A percentile compares a stretch with the other conserved stretches of the same genome.
These are phyloP conservation scores for Schizosaccharomyces japonicus DNA, from an alignment of 805 yeast species.

Conservation along the genomic window DNA sequence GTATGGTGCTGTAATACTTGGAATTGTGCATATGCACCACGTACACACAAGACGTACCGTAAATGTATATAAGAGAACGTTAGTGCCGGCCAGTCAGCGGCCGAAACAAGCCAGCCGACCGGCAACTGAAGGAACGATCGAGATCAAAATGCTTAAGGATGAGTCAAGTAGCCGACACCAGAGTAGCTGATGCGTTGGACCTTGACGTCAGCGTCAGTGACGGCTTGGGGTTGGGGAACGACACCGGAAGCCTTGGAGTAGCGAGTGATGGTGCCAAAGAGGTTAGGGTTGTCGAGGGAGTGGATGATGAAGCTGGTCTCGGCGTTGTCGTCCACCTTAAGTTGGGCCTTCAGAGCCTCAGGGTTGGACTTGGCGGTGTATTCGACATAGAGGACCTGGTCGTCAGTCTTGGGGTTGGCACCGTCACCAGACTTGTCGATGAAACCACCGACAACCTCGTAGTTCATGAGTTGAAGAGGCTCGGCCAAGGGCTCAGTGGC, in stretches of 20 bases:
- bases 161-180: not conserved
- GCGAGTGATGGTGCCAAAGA: not conserved
- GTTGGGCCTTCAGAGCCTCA: not conserved
- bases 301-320: not conserved
- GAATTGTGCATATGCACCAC: too few species aligned
- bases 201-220: not conserved
- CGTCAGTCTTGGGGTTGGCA: not conserved
- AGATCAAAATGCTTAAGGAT: not conserved
- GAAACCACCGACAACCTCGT: not conserved
- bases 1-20: too few species aligned
- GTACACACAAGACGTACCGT: too few species aligned
- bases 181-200: not conserved
- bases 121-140: too few species aligned
- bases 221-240: not conserved
- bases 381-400: not conserved
- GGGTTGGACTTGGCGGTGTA: not conserved
- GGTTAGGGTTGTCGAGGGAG: not conserved
- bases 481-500: not conserved
- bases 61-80: too few species aligned
- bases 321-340: not conserved
- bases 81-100: too few species aligned
- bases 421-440: not conserved
- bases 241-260: not conserved
- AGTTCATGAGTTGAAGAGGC: not conserved
- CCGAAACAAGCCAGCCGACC: too few species aligned